Evolutionary conservation across 805 yeast genomes (phyloP).

Genomic region (Kuraishia hungarica): DNA sequence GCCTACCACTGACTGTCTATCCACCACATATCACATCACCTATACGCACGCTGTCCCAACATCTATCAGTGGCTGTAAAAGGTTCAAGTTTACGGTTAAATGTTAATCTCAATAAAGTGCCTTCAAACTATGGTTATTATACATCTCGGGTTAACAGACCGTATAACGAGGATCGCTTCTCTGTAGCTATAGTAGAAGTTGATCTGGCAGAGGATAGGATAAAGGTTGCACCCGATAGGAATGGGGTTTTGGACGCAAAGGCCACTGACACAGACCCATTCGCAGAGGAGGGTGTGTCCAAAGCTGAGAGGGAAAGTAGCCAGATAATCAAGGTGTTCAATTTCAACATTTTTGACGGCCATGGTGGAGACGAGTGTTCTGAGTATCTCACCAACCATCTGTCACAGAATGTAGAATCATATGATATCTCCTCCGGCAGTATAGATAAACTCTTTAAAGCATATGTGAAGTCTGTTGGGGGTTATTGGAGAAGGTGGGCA

Average conservation of each 20-base stretch:
- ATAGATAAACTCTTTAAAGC: constrained; percentile 35
- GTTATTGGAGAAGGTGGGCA: constrained; percentile 81
- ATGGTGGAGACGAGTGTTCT: constrained; percentile 80
- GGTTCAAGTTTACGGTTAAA: constrained; percentile 25
- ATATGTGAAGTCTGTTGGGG: constrained; percentile 58
- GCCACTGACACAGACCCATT: not conserved
- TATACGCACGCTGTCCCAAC: constrained; percentile 17
- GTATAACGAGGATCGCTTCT: constrained; percentile 75
- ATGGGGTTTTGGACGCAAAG: constrained; percentile 1
- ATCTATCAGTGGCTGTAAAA: constrained; percentile 16
- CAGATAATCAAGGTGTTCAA: constrained; percentile 39
- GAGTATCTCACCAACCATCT: constrained; percentile 48
- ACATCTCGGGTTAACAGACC: constrained; percentile 68
- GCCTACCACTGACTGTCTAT: not conserved
- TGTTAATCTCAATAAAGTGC: constrained; percentile 54
- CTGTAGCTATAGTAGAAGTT: constrained; percentile 36
- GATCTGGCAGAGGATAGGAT: constrained; percentile 9
- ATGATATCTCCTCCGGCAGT: constrained; percentile 22
- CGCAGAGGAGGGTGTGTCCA: not conserved
- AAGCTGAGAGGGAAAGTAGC: not conserved
- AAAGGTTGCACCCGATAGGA: not conserved
- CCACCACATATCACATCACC: not conserved
- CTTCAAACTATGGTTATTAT: constrained; percentile 72
- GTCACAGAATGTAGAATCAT: constrained; percentile 41
- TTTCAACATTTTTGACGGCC: constrained; percentile 85